Evolutionary conservation across 2,329 filamentous ascomycete genomes (phyloP).

Genomic region (Metarhizium guizhouense): DNA sequence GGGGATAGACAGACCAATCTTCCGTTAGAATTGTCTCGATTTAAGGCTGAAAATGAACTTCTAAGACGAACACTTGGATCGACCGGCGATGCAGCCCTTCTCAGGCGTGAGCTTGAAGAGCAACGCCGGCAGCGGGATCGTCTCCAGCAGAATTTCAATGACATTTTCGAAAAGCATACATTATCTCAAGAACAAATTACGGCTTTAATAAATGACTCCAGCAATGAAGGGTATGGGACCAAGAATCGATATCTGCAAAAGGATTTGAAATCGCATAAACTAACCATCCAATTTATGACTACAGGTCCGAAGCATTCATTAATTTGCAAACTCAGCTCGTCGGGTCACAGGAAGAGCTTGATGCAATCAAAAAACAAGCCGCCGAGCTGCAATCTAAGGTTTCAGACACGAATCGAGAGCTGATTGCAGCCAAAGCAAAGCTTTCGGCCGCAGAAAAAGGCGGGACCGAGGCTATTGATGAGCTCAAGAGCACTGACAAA

Average conservation of each 20-base stretch:
- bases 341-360: conserved; percentile 37
- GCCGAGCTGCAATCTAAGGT: conserved; percentile 38
- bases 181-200: conserved; percentile 49
- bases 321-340: conserved; percentile 40
- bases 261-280: conserved; percentile 17
- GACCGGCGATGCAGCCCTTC: conserved; percentile 42
- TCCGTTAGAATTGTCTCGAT: conserved; percentile 44
- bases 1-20: conserved; percentile 29
- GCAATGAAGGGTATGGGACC: conserved; percentile 46
- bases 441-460: conserved; percentile 46
- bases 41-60: conserved; percentile 53
- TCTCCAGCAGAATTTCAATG: conserved; percentile 46
- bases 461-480: conserved; percentile 44
- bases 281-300: conserved; percentile 32
- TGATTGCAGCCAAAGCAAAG: conserved; percentile 43
- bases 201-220: conserved; percentile 40
- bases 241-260: conserved; percentile 11
- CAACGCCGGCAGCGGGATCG: conserved; percentile 39
- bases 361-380: conserved; percentile 31
- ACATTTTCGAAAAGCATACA: conserved; percentile 49
- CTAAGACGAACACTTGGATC: conserved; percentile 45
- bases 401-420: conserved; percentile 45
- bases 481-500: conserved; percentile 50
- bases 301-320: conserved; percentile 44
- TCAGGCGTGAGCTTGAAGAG: conserved; percentile 49